A percentile compares a stretch with the other conserved stretches of the same genome.
These are phyloP conservation scores for Daphne laureola DNA, from an alignment of 441 rosid genomes.

Conservation along the genomic window DNA sequence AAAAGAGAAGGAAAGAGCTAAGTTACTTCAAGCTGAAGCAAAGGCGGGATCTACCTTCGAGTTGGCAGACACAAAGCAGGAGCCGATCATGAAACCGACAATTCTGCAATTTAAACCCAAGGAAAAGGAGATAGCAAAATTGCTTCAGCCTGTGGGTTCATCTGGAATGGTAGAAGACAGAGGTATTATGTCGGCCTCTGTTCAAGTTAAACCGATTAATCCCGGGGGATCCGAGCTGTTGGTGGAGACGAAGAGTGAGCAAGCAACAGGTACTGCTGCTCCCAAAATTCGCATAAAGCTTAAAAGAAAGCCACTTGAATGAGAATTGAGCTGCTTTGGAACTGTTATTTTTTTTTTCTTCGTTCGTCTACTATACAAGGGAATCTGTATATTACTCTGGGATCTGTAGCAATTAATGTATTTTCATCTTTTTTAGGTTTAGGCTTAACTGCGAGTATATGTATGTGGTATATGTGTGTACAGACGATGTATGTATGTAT, in stretches of 20 bases:
- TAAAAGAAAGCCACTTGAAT: conserved; percentile 48
- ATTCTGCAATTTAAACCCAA: conserved; percentile 27
- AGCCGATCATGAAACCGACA: conserved; percentile 17
- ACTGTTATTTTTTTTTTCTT: too few relatives aligned
- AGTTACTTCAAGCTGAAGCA: conserved; percentile 39
- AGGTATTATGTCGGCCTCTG: conserved; percentile 14
- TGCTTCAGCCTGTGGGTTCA: conserved; percentile 31
- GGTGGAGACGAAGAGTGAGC: conserved; percentile 41
- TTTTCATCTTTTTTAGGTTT: too few relatives aligned
- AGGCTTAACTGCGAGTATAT: too few relatives aligned
- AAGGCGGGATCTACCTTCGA: conserved; percentile 22
- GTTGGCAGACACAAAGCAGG: conserved; percentile 24
- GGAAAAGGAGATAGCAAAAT: conserved; percentile 65
- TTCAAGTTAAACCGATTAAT: conserved; percentile 33
- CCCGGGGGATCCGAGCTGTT: conserved; percentile 28
- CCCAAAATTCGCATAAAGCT: conserved; percentile 65
- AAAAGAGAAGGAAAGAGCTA: conserved; percentile 72
- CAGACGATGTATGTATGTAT: too few relatives aligned
- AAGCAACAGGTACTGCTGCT: conserved; percentile 35
- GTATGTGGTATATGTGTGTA: too few relatives aligned
- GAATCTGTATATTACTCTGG: too few relatives aligned
- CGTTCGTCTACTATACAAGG: too few relatives aligned
- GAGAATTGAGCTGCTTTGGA: conserved; percentile 5
- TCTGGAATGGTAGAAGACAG: conserved; percentile 24
- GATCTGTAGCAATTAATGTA: too few relatives aligned